phyloP scores from a whole-genome alignment of 148 eudicot species.

The Dysphania ambrosioides region DNA sequence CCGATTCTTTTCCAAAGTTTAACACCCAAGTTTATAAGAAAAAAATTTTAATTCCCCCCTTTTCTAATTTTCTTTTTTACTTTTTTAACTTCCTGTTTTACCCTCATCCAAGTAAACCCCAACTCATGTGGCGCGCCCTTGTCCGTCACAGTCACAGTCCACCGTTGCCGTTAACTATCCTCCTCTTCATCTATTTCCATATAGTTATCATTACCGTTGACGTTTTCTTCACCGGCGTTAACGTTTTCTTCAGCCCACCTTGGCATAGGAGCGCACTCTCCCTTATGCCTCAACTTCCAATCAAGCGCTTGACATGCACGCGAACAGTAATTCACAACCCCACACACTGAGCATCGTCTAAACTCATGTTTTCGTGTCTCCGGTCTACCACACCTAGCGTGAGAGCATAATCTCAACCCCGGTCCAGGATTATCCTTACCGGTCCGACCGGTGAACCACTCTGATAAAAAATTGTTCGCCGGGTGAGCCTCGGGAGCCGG shows the following conservation, averaged over 20 bases:
- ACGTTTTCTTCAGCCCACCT: conserved; percentile 23
- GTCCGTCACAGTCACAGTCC: conserved; percentile 26
- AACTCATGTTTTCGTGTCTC: conserved; percentile 64
- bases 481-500: conserved; percentile 74
- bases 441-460: conserved; percentile 46
- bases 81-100: conserved; percentile 14
- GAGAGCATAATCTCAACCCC: conserved; percentile 42
- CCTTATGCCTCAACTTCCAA: conserved; percentile 66
- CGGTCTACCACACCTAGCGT: conserved; percentile 55
- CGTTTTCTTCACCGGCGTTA: conserved; percentile 15
- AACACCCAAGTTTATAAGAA: conserved; percentile 16
- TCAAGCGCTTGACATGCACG: conserved; percentile 73
- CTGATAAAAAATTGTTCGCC: conserved; percentile 56
- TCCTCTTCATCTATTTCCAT: neutral
- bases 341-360: conserved; percentile 64
- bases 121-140: conserved; percentile 31
- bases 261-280: conserved; percentile 46
- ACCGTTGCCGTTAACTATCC: neutral
- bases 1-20: conserved; percentile 19
- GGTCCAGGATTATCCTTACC: neutral
- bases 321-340: conserved; percentile 61
- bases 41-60: conserved; percentile 6
- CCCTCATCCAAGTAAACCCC: conserved; percentile 7
- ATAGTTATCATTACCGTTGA: neutral
- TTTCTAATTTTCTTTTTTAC: conserved; percentile 1